Percentiles rank a stretch among this genome's conserved stretches.
Conservation (phyloP, 2,329 filamentous ascomycete species). For the Rhinocladiella mackenziei region DNA sequence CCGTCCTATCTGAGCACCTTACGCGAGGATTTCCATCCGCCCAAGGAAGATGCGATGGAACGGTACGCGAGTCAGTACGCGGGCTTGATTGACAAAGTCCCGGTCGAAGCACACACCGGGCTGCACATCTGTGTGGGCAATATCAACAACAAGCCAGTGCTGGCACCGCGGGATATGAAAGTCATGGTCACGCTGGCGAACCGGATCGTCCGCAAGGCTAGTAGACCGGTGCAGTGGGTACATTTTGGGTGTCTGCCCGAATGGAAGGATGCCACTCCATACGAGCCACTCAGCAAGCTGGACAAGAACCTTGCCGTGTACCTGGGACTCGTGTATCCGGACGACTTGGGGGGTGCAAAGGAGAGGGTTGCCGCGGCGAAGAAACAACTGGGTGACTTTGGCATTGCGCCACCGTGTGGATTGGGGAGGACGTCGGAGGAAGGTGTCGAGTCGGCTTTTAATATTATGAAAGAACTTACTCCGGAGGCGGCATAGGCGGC, state of each 20-base stretch:
- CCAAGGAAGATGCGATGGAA: conserved; percentile 6
- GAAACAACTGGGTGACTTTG: conserved; percentile 1
- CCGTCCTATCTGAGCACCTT: conserved; percentile 3
- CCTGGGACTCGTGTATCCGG: conserved; percentile 7
- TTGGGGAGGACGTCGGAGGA: conserved; percentile 7
- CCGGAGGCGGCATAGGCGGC: background rate
- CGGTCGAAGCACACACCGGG: background rate
- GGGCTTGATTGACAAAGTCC: conserved; percentile 2
- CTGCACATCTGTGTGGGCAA: conserved; percentile 12
- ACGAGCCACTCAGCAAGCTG: conserved; percentile 1
- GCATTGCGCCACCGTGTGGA: conserved; percentile 4
- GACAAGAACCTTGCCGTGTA: conserved; percentile 6
- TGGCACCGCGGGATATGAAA: conserved; percentile 5
- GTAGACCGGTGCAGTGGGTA: conserved; percentile 3
- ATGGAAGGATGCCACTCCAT: conserved; percentile 3
- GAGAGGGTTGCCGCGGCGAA: background rate
- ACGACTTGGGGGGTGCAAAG: conserved; percentile 6
- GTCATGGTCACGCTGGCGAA: conserved; percentile 8
- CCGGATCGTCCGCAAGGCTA: conserved; percentile 4
- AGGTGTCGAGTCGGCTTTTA: conserved; percentile 5
- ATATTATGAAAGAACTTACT: conserved; percentile 3
- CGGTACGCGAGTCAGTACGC: conserved; percentile 8
- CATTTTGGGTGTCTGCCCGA: conserved; percentile 9
- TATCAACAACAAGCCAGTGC: conserved; percentile 11
- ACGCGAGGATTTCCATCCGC: conserved; percentile 9